Evolutionary conservation across 1,284 basidiomycete genomes (phyloP).

Genomic region (Moniliophthora roreri): DNA sequence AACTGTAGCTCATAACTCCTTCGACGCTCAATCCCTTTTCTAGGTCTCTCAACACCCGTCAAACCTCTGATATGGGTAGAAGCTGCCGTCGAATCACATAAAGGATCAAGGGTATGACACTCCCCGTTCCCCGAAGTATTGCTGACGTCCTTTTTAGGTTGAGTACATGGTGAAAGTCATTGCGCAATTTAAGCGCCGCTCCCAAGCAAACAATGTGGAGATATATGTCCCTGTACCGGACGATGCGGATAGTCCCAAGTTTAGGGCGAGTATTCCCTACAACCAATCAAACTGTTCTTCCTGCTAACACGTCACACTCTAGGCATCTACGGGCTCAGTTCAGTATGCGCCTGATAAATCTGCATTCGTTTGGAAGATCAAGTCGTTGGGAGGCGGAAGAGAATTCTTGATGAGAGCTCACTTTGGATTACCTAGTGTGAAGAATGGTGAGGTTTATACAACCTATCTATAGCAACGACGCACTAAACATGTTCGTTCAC

Average conservation of each 20-base stretch:
- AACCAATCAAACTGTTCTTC: neutral
- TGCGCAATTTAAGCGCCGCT: constrained; percentile 96
- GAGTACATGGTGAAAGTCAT: constrained; percentile 99
- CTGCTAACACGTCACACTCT: neutral
- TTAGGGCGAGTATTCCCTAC: constrained; percentile 61
- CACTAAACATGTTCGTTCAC: constrained; percentile 11
- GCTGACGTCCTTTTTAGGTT: constrained; percentile 59
- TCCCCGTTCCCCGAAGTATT: neutral
- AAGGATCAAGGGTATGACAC: constrained; percentile 45
- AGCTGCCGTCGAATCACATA: constrained; percentile 93
- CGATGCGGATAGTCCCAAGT: constrained; percentile 97
- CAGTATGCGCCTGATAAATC: constrained; percentile 96
- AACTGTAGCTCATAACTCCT: neutral
- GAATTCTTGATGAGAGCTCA: constrained; percentile 97
- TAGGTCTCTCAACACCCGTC: constrained; percentile 82
- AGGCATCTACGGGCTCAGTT: constrained; percentile 90
- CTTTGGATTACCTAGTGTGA: constrained; percentile 90
- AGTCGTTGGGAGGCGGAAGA: constrained; percentile 88
- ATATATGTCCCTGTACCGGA: constrained; percentile 98
- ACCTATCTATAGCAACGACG: neutral
- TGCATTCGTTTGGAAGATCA: constrained; percentile 98
- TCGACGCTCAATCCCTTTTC: neutral
- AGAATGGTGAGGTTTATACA: constrained; percentile 59
- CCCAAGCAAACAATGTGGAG: constrained; percentile 98
- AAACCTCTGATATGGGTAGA: constrained; percentile 99